Conservation (phyloP, 208 protist genomes). For the Crithidia expoeki region DNA sequence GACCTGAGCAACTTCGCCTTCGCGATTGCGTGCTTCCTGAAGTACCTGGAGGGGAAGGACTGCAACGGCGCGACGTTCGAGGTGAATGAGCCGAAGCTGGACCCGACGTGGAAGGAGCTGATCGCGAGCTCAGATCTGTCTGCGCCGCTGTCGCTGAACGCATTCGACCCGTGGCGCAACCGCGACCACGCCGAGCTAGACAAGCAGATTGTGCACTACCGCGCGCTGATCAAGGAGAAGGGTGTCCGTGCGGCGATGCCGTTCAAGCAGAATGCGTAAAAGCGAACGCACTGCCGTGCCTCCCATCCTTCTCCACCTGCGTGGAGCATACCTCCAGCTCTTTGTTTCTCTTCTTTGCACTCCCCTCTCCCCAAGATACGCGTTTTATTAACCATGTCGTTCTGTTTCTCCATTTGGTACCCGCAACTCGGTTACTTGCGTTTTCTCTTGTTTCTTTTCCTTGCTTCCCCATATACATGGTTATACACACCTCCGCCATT, state of each 20-base stretch:
- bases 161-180: constrained; percentile 42
- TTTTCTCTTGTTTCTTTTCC: background rate
- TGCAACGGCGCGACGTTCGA: constrained; percentile 29
- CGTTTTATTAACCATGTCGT: too few species aligned
- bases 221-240: constrained; percentile 38
- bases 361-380: too few species aligned
- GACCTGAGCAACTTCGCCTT: constrained; percentile 43
- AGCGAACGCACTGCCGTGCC: constrained; percentile 33
- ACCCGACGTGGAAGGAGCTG: constrained; percentile 28
- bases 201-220: constrained; percentile 33
- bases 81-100: constrained; percentile 39
- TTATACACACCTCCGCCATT: background rate
- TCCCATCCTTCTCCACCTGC: too few species aligned
- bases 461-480: background rate
- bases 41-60: constrained; percentile 42
- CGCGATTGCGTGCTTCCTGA: constrained; percentile 33
- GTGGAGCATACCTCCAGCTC: too few species aligned
- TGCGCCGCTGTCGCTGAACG: constrained; percentile 32
- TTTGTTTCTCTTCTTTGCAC: background rate
- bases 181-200: constrained; percentile 41
- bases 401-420: too few species aligned
- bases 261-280: too few species aligned
- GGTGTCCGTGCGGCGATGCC: constrained; percentile 35
- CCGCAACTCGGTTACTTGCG: too few species aligned
- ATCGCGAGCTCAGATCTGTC: constrained; percentile 21